phyloP scores from a whole-genome alignment of 345 rosid genomes.

The Populus tremula region DNA sequence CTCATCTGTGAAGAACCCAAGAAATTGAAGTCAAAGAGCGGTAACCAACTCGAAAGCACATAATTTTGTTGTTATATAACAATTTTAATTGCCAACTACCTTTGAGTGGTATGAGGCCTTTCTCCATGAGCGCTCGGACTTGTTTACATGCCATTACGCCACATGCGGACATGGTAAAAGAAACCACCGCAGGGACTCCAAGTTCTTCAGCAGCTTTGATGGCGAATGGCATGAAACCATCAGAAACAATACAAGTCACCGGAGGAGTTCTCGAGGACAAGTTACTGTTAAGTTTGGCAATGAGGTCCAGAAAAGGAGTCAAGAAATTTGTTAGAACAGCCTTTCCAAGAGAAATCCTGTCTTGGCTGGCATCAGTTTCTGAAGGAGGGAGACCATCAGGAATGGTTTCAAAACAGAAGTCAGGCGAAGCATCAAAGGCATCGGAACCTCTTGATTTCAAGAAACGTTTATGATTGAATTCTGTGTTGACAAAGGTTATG shows the following conservation, averaged over 20 bases:
- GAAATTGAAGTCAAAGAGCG: not conserved
- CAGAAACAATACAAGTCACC: not conserved
- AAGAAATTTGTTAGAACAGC: not conserved
- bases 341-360: not conserved
- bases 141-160: conserved; percentile 10
- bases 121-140: not conserved
- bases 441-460: not conserved
- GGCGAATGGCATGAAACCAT: conserved; percentile 5
- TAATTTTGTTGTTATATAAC: no score
- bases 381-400: not conserved
- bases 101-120: conserved; percentile 9
- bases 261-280: not conserved
- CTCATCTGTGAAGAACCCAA: not conserved
- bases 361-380: not conserved
- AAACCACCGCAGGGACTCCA: not conserved
- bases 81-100: not conserved
- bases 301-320: not conserved
- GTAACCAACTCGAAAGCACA: not conserved
- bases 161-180: conserved; percentile 6
- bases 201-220: not conserved
- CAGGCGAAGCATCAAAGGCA: not conserved
- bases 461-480: not conserved
- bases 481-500: not conserved
- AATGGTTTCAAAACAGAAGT: not conserved
- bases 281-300: not conserved